Evolutionary conservation across 345 rosid species (phyloP), one percentile per base, ranked within the genome.

Genomic region (Eucalyptus cloeziana): DNA sequence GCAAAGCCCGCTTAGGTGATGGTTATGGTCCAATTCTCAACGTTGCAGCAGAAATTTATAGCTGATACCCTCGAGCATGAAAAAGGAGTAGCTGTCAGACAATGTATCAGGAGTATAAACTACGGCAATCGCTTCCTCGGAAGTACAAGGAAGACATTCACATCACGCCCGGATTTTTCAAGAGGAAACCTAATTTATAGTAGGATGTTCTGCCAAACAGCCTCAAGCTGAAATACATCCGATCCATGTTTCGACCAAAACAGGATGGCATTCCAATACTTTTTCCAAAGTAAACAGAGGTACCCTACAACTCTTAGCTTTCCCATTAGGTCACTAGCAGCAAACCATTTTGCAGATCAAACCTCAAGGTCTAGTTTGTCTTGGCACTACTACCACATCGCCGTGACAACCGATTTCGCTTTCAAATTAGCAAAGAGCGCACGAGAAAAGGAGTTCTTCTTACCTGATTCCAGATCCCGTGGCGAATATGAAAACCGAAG

Each of bases 391-490:
- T 71, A 76, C 83, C 83, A 11, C 45, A 76, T 76, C 45, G 24
- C 27, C 12, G 27, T 76, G 83, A 76, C 83, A 76, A 76, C 83
- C 85, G 47, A 76, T 76, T 76, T 76, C 47, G 4, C 13, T 76
- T 76, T 11, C 30, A 40, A 76, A 40, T 76, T 21, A 21, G 30
- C 25, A 37, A 76, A 6, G 47, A 76, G 4, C 47, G 85, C 24
- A 40, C 85, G 47, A 76, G 85, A 19, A 67, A 31, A 17, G 56
- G 30, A 60, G n/a, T 31, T 86, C 33, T 51, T 31, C 87, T 67
- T 86, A 98, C 99, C 99, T 98, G 89, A 98, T 97, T 87, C 98
- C 99, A 80, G 99, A 95, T 91, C 99, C 99, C 4, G 99, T 98
- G 19, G 99, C 99, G 89, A 97, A 98, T 85, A 97, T 96, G 91